Evolutionary conservation across 164 flowering plant genomes (phyloP), one percentile per base, ranked within the genome.

Genomic region (Amborella trichopoda): DNA sequence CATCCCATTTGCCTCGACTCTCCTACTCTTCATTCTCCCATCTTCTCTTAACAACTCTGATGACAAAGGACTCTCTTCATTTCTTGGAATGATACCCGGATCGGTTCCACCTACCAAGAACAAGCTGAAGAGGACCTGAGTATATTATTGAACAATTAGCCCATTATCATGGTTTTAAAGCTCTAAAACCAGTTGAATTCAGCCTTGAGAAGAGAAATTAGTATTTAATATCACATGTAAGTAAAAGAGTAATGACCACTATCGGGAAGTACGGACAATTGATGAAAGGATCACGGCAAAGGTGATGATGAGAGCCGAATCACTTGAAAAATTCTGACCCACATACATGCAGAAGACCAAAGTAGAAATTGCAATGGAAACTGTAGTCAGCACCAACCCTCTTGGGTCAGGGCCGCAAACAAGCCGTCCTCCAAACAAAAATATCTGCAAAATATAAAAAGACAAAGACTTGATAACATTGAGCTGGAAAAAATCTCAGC

Each of bases 351-450:
- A 52, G 23, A 72, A 76, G 18, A 64, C 61, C 77, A 73, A 76
- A 56, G 53, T 64, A 16, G 81, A 68, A 34, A 75, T 53, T 20
- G 56, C 19, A 25, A 75, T 52, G 0, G 81, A 58, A 40, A 58
- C 25, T 6, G 59, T 49, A 4, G 77, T 68, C 32, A 72, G 14
- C 25, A 75, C 36, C 26, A 76, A 49, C 36, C 75, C 77, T 56
- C 66, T 68, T 14, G 77, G 77, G 58, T 72, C 73, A 1, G 81
- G 77, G 33, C 77, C 81, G 39, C 65, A 70, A 21, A 76, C 46
- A n/a, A 75, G 53, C 23, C 73, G 45, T 9, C 81, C 77, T 23
- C 67, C 50, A 19, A 63, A 64, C 68, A 72, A 75, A 49, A 76
- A 76, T 4, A 76, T 75, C 75, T 75, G 66, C n/a, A n/a, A n/a